Evolutionary conservation across 2,329 filamentous ascomycete species (phyloP).

Genomic region (Colletotrichum neosansevieriae): DNA sequence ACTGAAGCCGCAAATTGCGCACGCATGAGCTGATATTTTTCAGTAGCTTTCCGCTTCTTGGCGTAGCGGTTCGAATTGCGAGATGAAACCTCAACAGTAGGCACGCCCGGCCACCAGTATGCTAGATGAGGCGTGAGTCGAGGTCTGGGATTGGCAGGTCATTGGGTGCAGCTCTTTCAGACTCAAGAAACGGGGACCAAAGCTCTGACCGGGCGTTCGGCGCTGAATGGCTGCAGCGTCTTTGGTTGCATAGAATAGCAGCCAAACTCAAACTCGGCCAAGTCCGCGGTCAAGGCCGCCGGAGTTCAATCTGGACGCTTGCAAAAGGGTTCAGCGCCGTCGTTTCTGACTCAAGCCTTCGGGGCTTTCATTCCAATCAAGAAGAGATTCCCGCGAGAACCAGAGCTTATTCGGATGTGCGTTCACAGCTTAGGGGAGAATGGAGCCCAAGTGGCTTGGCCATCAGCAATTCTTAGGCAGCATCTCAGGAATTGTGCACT

Average conservation of each 20-base stretch:
- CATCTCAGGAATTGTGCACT: background rate
- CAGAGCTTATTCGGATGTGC: background rate
- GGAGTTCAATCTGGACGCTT: background rate
- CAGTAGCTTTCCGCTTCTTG: background rate
- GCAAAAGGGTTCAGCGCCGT: slow-evolving; percentile 2
- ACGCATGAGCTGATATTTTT: slow-evolving; percentile 5
- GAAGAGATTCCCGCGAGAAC: background rate
- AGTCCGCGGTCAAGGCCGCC: background rate
- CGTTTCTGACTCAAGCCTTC: background rate
- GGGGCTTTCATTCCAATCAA: background rate
- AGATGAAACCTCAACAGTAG: background rate
- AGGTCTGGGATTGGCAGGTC: slow-evolving; percentile 1
- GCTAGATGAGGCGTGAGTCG: background rate
- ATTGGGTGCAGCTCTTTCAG: background rate
- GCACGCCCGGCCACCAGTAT: background rate
- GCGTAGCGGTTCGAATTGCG: background rate
- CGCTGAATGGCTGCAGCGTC: background rate
- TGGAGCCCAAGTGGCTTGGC: too few relatives aligned
- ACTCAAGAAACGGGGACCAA: slow-evolving; percentile 14
- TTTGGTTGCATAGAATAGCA: background rate
- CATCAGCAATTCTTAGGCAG: background rate
- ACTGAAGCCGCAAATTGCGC: background rate
- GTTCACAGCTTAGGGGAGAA: background rate
- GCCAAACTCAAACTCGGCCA: slow-evolving; percentile 7
- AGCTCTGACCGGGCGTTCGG: slow-evolving; percentile 35